Percentiles rank a stretch among this genome's conserved stretches.
phyloP scores from a whole-genome alignment of 345 rosid species.

The Adansonia digitata region DNA sequence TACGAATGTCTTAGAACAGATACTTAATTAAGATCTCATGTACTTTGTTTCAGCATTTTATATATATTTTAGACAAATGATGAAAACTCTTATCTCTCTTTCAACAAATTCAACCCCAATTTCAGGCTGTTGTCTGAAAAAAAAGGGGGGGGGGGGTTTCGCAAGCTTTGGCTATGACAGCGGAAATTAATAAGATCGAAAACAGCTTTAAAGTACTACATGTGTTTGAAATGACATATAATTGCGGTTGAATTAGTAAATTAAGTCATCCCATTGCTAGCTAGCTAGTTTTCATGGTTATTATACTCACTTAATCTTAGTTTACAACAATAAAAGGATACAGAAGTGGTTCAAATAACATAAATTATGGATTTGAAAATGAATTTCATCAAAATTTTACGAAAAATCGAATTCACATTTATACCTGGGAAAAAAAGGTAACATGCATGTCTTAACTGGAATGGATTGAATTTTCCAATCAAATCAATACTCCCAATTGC shows the following conservation, averaged over 20 bases:
- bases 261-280: too few species aligned
- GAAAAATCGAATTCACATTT: not conserved
- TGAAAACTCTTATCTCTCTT: not conserved
- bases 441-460: not conserved
- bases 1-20: not conserved
- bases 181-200: not conserved
- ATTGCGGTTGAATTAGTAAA: too few species aligned
- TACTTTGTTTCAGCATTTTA: not conserved
- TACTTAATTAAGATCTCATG: not conserved
- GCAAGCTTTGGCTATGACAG: not conserved
- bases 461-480: not conserved
- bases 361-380: not conserved
- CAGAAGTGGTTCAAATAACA: too few species aligned
- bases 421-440: not conserved
- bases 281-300: too few species aligned
- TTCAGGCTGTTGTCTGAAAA: conserved; percentile 5
- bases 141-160: not conserved
- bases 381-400: not conserved
- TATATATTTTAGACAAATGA: not conserved
- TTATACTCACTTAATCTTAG: too few species aligned
- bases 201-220: not conserved
- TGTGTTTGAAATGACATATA: not conserved
- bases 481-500: too few species aligned
- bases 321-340: too few species aligned
- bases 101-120: not conserved